Base-by-base conservation (phyloP, 1,284 basidiomycete species). In the Boletellus dicymbophilus region DNA sequence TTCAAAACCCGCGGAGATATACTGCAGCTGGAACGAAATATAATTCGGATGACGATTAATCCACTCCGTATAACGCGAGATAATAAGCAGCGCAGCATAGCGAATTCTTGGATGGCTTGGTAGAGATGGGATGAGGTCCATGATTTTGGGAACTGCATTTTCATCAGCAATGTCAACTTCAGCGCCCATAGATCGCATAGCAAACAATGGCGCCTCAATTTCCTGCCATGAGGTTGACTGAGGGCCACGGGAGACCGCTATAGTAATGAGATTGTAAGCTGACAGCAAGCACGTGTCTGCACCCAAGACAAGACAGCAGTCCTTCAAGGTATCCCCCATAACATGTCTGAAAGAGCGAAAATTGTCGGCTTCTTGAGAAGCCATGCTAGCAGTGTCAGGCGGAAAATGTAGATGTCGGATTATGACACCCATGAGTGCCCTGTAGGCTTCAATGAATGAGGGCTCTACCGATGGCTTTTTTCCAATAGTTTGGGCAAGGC, bases 311-410 rank as follows among this genome's bases (percentile, higher is more conserved):
- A 90, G 84, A 71, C 97, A 99, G 68, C 97, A 99, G 68, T 99
- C 97, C 72, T 99, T 99, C 59, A 99, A 81, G 6, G 97, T 99
- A 69, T 99, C 96, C 46, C 97, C 97, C 90, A 99, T 99, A 56
- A 95, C 85, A 74, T 99, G 97, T 48, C 97, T 80, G 78, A 99
- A 99, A 7, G 85, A 82, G 22, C 97, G 82, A 78, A 99, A 99
- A 63, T 91, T 89, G 56, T 99, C 97, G 11, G 88, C 81, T 67
- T 98, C 96, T 70, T 96, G 91, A 4, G 88, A 85, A 4, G 81
- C 80, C 58, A 95, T 72, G 25, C 80, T 70, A 21, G 75, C 69
- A 15, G 79, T 62, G 48, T 94, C 91, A 10, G 83, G 66, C 5
- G 97, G 95, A 73, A 98, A 99, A 68, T 93, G 93, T 7, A 99